phyloP scores from a whole-genome alignment of 1,284 basidiomycete species.

The Ceratobasidium sp. region DNA sequence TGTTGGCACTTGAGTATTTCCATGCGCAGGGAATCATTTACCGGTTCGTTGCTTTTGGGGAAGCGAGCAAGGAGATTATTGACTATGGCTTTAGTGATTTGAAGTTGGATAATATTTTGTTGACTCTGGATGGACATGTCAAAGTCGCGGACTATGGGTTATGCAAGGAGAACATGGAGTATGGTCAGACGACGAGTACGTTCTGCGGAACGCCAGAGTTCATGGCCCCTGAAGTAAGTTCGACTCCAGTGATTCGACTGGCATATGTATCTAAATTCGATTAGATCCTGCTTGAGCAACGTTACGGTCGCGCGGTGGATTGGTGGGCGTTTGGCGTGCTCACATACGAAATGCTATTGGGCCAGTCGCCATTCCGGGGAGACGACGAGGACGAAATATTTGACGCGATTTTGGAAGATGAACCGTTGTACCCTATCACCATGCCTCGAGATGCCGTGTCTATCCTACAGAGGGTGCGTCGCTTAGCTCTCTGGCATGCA shows the following conservation, averaged over 20 bases:
- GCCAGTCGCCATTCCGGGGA: constrained; percentile 98
- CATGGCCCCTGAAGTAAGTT: constrained; percentile 94
- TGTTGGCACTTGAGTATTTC: constrained; percentile 97
- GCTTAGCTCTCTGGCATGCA: constrained; percentile 15
- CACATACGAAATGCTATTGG: constrained; percentile 98
- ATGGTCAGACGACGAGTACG: constrained; percentile 93
- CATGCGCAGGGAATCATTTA: constrained; percentile 97
- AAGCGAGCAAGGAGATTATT: neutral
- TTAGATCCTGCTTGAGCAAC: constrained; percentile 96
- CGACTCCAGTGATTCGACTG: neutral
- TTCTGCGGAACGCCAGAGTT: constrained; percentile 99
- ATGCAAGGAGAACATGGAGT: constrained; percentile 99
- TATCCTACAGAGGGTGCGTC: constrained; percentile 85
- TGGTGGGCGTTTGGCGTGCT: constrained; percentile 99
- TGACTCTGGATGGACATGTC: constrained; percentile 97
- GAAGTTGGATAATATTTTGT: constrained; percentile 97
- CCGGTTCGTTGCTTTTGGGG: constrained; percentile 58
- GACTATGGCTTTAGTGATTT: constrained; percentile 70
- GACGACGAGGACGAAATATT: constrained; percentile 99
- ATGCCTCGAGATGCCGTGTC: constrained; percentile 99
- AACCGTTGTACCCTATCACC: constrained; percentile 98
- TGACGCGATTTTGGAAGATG: constrained; percentile 98
- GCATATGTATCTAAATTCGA: neutral
- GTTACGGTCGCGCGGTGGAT: constrained; percentile 97
- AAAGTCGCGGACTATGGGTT: constrained; percentile 99